phyloP scores from a whole-genome alignment of 2,329 filamentous ascomycete species.

The Cytospora schulzeri region DNA sequence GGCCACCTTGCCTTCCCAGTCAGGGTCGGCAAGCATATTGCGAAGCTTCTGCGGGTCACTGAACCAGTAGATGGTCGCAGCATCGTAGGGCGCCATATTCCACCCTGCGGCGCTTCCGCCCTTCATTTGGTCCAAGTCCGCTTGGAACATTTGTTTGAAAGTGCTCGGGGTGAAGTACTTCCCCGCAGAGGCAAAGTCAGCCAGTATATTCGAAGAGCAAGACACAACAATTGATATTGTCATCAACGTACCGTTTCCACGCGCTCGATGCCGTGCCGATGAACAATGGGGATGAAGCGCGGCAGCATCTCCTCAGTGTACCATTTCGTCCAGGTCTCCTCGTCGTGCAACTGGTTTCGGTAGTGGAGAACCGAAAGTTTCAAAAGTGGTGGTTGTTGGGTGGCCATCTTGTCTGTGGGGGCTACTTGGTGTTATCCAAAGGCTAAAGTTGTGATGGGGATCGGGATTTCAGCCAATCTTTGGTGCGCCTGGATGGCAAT shows the following conservation, averaged over 20 bases:
- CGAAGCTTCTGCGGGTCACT: slow-evolving; percentile 29
- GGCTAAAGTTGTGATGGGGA: background rate
- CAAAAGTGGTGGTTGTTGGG: background rate
- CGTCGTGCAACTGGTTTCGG: slow-evolving; percentile 14
- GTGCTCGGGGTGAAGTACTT: slow-evolving; percentile 22
- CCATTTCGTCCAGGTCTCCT: slow-evolving; percentile 26
- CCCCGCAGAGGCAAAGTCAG: background rate
- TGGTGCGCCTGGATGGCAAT: no score
- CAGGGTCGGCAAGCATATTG: slow-evolving; percentile 28
- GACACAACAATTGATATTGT: background rate
- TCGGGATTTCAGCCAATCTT: no score
- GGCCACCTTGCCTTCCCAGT: slow-evolving; percentile 26
- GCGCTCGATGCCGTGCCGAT: slow-evolving; percentile 22
- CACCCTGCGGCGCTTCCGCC: slow-evolving; percentile 18
- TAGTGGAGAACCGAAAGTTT: slow-evolving; percentile 16
- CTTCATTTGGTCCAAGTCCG: slow-evolving; percentile 27
- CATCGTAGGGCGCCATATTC: slow-evolving; percentile 29
- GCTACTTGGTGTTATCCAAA: background rate
- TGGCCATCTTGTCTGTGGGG: background rate
- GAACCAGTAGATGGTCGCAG: slow-evolving; percentile 27
- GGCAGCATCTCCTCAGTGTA: slow-evolving; percentile 26
- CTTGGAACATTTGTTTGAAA: slow-evolving; percentile 25
- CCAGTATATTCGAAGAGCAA: background rate
- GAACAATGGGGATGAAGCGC: slow-evolving; percentile 23
- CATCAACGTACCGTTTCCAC: slow-evolving; percentile 19